Evolutionary conservation across 2,329 filamentous ascomycete genomes (phyloP), one percentile per base, ranked within the genome.

Genomic region (Aspergillus intermedius): DNA sequence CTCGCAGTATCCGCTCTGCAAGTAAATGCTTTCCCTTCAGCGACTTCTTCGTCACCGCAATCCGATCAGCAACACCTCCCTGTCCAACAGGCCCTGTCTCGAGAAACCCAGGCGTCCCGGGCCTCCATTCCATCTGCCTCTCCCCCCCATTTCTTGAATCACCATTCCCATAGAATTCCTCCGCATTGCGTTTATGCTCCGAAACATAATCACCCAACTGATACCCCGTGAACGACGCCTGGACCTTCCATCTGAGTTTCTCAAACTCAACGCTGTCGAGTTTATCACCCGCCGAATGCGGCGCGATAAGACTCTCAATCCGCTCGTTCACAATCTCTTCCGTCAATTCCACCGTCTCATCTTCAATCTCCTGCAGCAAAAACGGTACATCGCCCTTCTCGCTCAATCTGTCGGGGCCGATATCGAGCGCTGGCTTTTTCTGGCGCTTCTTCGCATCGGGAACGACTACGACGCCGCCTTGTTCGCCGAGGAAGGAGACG

Each of bases 1-100:
- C 61, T 35, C 69, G 65, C 42, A 71, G 58, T 30, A 72, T 65
- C 30, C 46, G 60, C 49, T 72, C 67, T 13, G 60, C 60, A 19
- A 68, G 46, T 7, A 60, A 44, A n/a, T 58, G 35, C 44, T 72
- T 72, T 3, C 60, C 60, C 23, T 56, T 62, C 25, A 63, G 49
- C 21, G 51, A 48, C 10, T 30, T 30, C 25, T 12, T 30, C 57
- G 54, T 23, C n/a, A 47, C 48, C 13, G 53, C 49, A 43, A 60
- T 48, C 39, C 59, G 58, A 43, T 55, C 47, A 12, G 62, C 46
- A 42, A 55, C 48, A 23, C 47, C 44, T 28, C 49, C 51, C 35
- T 52, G 49, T 8, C 48, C 42, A 15, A 34, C 47, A 9, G 51
- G 43, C 13, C 50, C 51, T 5, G 58, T 55, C 32, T 64, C 58